Percentiles rank a stretch among this genome's conserved stretches.
phyloP scores from a whole-genome alignment of 2,329 filamentous ascomycete genomes.

The Colletotrichum limetticola region DNA sequence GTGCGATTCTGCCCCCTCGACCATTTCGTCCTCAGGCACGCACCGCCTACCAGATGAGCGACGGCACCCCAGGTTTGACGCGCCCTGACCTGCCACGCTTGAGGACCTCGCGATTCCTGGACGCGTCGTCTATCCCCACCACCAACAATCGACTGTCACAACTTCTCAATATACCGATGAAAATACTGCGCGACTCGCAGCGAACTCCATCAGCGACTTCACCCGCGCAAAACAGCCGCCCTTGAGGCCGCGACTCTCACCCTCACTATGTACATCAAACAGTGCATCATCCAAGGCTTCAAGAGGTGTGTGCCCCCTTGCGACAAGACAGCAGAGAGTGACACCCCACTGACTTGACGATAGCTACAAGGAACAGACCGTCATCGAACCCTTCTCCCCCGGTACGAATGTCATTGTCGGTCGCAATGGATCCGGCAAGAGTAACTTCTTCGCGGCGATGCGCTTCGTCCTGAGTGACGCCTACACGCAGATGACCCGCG shows the following conservation, averaged over 20 bases:
- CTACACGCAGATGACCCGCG: slow-evolving; percentile 94
- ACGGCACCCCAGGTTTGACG: slow-evolving; percentile 22
- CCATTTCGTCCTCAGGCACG: slow-evolving; percentile 28
- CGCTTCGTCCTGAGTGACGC: slow-evolving; percentile 98
- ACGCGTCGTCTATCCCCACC: slow-evolving; percentile 36
- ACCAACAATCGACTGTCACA: slow-evolving; percentile 20
- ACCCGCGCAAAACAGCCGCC: slow-evolving; percentile 28
- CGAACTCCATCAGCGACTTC: slow-evolving; percentile 22
- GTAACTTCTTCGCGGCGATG: slow-evolving; percentile 99
- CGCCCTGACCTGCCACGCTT: slow-evolving; percentile 19
- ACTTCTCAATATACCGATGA: slow-evolving; percentile 25
- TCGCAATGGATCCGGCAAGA: slow-evolving; percentile 99
- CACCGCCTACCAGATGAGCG: slow-evolving; percentile 14
- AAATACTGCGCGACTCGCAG: slow-evolving; percentile 26
- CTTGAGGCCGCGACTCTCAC: slow-evolving; percentile 28
- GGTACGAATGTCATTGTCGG: slow-evolving; percentile 99
- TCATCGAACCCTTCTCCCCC: slow-evolving; percentile 97
- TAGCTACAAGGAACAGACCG: slow-evolving; percentile 99
- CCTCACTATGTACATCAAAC: slow-evolving; percentile 92
- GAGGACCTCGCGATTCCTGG: slow-evolving; percentile 26
- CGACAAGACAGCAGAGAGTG: slow-evolving; percentile 33
- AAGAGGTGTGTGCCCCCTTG: slow-evolving; percentile 76
- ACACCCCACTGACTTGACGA: slow-evolving; percentile 37
- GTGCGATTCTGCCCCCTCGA: not conserved
- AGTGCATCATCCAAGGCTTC: slow-evolving; percentile 99